phyloP scores from a whole-genome alignment of 1,284 basidiomycete species.

The Naganishia cerealis region DNA sequence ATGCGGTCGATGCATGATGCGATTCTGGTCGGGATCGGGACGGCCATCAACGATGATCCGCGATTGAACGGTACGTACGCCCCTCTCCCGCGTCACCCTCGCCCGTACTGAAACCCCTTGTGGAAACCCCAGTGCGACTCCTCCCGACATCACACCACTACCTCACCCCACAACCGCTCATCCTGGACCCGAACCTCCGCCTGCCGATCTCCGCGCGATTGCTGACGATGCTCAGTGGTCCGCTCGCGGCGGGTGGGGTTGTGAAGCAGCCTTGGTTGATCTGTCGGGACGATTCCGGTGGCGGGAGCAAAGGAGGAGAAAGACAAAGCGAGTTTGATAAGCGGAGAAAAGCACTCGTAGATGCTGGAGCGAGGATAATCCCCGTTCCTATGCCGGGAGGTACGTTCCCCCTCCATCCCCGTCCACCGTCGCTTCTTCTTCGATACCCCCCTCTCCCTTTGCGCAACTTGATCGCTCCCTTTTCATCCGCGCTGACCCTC shows the following conservation, averaged over 20 bases:
- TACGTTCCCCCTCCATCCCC: constrained; percentile 46
- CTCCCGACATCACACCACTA: constrained; percentile 38
- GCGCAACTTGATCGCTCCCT: no score
- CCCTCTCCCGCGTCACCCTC: no score
- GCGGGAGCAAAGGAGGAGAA: no score
- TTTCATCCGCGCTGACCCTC: not conserved
- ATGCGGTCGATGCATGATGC: constrained; percentile 86
- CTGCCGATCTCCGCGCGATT: constrained; percentile 71
- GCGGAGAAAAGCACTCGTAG: constrained; percentile 42
- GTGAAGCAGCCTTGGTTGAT: constrained; percentile 78
- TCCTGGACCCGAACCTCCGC: constrained; percentile 76
- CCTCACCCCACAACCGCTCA: constrained; percentile 71
- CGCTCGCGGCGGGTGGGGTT: constrained; percentile 51
- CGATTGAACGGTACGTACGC: constrained; percentile 86
- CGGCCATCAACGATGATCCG: constrained; percentile 86
- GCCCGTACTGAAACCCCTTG: no score
- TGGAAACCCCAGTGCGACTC: no score
- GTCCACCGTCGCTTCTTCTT: not conserved
- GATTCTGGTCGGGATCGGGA: constrained; percentile 87
- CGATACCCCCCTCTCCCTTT: constrained; percentile 1
- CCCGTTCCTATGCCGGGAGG: constrained; percentile 54
- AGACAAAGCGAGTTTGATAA: constrained; percentile 35
- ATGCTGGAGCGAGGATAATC: constrained; percentile 49
- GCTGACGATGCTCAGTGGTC: constrained; percentile 62
- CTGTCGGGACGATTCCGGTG: constrained; percentile 52